phyloP scores from a whole-genome alignment of 2,329 filamentous ascomycete species.

The Penicillium thymicola region DNA sequence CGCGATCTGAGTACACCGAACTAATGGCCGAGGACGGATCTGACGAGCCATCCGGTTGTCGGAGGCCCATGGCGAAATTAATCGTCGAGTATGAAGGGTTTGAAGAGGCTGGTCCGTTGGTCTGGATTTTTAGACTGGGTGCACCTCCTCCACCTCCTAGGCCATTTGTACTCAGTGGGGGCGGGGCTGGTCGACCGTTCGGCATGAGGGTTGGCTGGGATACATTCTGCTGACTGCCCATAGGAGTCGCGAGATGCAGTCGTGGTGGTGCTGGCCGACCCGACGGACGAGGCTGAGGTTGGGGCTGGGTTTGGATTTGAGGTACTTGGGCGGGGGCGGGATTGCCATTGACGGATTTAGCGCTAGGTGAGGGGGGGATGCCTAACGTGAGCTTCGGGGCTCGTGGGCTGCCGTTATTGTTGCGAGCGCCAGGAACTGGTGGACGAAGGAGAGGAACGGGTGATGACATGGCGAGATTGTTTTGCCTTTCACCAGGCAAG shows the following conservation, averaged over 20 bases:
- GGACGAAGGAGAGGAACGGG: constrained; percentile 78
- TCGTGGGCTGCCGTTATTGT: constrained; percentile 58
- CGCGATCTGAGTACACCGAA: constrained; percentile 76
- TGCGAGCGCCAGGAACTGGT: constrained; percentile 69
- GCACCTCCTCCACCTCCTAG: constrained; percentile 75
- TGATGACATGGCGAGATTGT: constrained; percentile 58
- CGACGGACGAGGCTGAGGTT: constrained; percentile 33
- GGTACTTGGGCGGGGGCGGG: constrained; percentile 39
- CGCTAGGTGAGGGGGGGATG: constrained; percentile 83
- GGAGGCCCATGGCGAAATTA: constrained; percentile 72
- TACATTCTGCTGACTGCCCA: constrained; percentile 67
- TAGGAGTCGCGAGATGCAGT: constrained; percentile 81
- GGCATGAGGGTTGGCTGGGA: constrained; percentile 61
- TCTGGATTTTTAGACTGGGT: constrained; percentile 72
- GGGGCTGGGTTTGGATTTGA: constrained; percentile 52
- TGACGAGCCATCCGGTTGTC: constrained; percentile 62
- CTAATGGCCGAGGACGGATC: constrained; percentile 88
- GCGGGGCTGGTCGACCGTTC: constrained; percentile 52
- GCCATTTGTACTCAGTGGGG: constrained; percentile 64
- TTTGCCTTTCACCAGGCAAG: constrained; percentile 40
- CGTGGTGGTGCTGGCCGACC: constrained; percentile 68
- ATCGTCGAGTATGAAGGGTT: constrained; percentile 72
- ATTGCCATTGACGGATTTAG: constrained; percentile 64
- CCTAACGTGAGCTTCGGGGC: constrained; percentile 80
- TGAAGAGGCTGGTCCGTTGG: constrained; percentile 78